These are phyloP conservation scores for Xylariomycetidae sp. DNA, from an alignment of 2,329 filamentous ascomycete species.

Conservation along the genomic window DNA sequence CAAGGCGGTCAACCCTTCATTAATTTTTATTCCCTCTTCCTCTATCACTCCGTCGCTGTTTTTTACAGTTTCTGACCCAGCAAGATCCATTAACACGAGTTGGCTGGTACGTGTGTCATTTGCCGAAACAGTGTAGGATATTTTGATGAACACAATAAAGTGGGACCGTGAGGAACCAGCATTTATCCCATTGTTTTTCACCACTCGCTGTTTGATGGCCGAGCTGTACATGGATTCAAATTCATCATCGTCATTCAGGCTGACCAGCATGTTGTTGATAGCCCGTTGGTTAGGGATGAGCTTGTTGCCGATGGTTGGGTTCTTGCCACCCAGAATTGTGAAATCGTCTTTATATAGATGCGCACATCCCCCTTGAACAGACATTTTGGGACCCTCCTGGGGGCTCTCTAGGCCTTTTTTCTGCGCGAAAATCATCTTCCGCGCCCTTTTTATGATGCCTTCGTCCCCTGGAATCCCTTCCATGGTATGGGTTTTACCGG, in stretches of 20 bases:
- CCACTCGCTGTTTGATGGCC: constrained; percentile 78
- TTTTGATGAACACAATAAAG: constrained; percentile 87
- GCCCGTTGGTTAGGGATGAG: no score
- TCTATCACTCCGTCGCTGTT: not conserved
- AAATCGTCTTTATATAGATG: no score
- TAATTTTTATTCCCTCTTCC: constrained; percentile 1
- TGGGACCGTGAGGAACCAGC: constrained; percentile 88
- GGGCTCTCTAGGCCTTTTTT: no score
- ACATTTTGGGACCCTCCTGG: no score
- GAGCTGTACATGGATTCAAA: constrained; percentile 73
- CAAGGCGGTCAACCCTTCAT: not conserved
- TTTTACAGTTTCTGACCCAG: constrained; percentile 64
- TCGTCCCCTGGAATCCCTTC: constrained; percentile 41
- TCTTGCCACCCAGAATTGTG: no score
- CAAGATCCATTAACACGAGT: constrained; percentile 89
- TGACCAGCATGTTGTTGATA: no score
- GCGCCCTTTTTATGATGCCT: constrained; percentile 92
- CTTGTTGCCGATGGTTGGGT: no score
- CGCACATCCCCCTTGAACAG: no score
- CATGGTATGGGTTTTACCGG: constrained; percentile 95
- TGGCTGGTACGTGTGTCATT: constrained; percentile 79
- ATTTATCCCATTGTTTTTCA: constrained; percentile 90
- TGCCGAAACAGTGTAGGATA: no score
- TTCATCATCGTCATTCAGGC: constrained; percentile 69
- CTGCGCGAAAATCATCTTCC: constrained; percentile 86